phyloP scores from a whole-genome alignment of 371 early-diverging fungal species.

The Conidiobolus incongruus region DNA sequence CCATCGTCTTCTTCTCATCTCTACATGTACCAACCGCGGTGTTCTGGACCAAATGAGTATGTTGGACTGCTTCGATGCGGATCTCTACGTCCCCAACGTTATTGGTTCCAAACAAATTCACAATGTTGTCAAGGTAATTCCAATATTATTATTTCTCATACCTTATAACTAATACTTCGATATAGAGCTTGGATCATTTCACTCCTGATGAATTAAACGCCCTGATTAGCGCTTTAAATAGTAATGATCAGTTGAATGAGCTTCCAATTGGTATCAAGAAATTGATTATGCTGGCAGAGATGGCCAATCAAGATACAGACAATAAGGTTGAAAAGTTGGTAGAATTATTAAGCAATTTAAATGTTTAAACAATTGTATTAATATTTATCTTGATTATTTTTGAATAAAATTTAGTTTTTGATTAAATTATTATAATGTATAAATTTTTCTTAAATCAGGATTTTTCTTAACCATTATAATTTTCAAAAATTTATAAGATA shows the following conservation, averaged over 20 bases:
- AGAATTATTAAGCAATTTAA: too few species aligned
- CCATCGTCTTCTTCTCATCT: conserved; percentile 46
- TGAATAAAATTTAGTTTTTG: too few species aligned
- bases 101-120: conserved; percentile 36
- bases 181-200: conserved; percentile 28
- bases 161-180: not conserved
- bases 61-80: conserved; percentile 59
- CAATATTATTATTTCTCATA: conserved; percentile 6
- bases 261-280: conserved; percentile 80
- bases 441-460: too few species aligned
- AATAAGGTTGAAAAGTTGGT: conserved; percentile 36
- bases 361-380: too few species aligned
- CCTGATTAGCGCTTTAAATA: conserved; percentile 24
- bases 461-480: too few species aligned
- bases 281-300: conserved; percentile 68
- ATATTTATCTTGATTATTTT: too few species aligned
- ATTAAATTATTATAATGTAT: too few species aligned
- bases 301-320: conserved; percentile 61
- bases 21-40: conserved; percentile 56
- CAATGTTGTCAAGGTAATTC: conserved; percentile 31
- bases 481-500: too few species aligned
- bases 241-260: conserved; percentile 19
- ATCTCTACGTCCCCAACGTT: conserved; percentile 62
- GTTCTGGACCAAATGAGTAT: conserved; percentile 78
- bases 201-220: conserved; percentile 24